phyloP scores from a whole-genome alignment of 1,284 basidiomycete species.

The Fomes fomentarius region DNA sequence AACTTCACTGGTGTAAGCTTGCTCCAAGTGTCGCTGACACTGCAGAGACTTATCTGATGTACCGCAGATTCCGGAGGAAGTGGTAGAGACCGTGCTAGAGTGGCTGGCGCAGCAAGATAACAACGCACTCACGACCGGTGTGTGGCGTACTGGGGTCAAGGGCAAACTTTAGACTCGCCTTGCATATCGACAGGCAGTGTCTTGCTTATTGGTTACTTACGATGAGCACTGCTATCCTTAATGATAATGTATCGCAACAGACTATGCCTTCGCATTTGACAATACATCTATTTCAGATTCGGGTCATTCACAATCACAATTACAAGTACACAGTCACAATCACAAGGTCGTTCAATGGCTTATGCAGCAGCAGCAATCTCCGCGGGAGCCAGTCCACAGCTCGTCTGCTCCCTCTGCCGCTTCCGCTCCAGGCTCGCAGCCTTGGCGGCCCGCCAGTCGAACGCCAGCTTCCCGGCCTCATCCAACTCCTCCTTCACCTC shows the following conservation, averaged over 20 bases:
- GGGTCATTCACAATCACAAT: neutral
- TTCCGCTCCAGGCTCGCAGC: slow-evolving; percentile 23
- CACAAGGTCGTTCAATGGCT: no score
- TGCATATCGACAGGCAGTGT: neutral
- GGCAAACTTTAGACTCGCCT: slow-evolving; percentile 10
- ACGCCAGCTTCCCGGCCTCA: slow-evolving; percentile 23
- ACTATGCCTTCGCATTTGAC: no score
- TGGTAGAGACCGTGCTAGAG: slow-evolving; percentile 61
- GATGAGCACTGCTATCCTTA: no score
- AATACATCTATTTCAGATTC: no score
- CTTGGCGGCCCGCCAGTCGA: slow-evolving; percentile 27
- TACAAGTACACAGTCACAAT: neutral
- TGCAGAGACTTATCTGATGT: neutral
- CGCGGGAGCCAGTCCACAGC: neutral
- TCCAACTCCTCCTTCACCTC: slow-evolving; percentile 33
- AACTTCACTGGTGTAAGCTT: slow-evolving; percentile 62
- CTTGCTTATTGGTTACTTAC: no score
- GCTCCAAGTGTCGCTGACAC: no score
- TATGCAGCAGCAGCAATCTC: neutral
- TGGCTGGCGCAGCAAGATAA: slow-evolving; percentile 56
- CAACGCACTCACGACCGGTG: slow-evolving; percentile 52
- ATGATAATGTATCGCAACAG: no score
- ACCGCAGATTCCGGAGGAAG: slow-evolving; percentile 54
- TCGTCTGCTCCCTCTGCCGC: slow-evolving; percentile 5
- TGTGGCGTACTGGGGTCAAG: slow-evolving; percentile 56